Conservation (phyloP, 441 rosid genomes). For the Pelargonium citronellum region DNA sequence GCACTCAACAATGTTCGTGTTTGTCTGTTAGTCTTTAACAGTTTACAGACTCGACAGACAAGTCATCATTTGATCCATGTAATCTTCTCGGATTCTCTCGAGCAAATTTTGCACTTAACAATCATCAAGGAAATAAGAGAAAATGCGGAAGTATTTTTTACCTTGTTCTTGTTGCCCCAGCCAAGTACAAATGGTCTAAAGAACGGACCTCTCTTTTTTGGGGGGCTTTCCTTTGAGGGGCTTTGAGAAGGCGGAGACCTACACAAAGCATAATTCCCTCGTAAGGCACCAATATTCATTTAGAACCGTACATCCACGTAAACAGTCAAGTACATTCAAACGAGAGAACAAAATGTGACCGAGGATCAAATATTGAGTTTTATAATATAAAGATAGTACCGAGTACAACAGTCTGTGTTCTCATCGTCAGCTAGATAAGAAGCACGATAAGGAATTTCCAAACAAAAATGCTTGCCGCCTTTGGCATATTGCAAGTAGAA, state of each 20-base stretch:
- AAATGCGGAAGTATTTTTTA: constrained; percentile 21
- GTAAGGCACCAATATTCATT: not conserved
- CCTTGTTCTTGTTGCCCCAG: constrained; percentile 93
- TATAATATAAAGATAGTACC: not conserved
- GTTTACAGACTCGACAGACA: no score
- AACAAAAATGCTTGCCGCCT: not conserved
- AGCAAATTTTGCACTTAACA: no score
- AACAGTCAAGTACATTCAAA: not conserved
- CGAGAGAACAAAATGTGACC: not conserved
- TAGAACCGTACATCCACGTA: not conserved
- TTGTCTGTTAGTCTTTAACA: no score
- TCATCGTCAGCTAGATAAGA: not conserved
- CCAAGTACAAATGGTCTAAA: constrained; percentile 88
- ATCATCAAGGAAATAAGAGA: not conserved
- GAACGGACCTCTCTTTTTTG: constrained; percentile 67
- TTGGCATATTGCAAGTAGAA: not conserved
- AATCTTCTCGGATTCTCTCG: no score
- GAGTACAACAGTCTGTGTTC: not conserved
- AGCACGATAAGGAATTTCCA: not conserved
- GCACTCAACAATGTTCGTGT: no score
- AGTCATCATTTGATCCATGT: not conserved
- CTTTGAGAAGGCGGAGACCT: constrained; percentile 43
- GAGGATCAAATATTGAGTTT: constrained; percentile 1
- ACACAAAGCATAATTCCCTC: not conserved
- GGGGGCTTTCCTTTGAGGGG: constrained; percentile 47